Evolutionary conservation across 768 basidiomycete species (phyloP).

Genomic region (Mrakia gelida): DNA sequence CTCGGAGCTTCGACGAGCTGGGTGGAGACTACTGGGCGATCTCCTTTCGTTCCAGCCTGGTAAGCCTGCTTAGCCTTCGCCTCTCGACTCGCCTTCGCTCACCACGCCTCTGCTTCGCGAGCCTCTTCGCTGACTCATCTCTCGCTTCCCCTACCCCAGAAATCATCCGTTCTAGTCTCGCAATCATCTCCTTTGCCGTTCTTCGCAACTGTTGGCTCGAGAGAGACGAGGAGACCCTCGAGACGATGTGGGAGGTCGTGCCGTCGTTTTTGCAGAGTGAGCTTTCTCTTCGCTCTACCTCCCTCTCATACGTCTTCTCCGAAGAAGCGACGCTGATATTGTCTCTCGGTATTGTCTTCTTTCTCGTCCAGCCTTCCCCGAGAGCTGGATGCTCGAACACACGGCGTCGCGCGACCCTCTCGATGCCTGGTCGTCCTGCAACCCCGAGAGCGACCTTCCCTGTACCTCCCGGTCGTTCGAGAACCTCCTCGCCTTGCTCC

Average conservation of each 20-base stretch:
- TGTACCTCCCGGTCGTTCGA: neutral
- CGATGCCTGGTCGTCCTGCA: neutral
- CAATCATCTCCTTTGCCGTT: neutral
- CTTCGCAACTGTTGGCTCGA: neutral
- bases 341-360: too few relatives aligned
- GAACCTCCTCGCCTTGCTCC: neutral
- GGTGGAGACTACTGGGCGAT: neutral
- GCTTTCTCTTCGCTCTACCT: neutral
- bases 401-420: neutral
- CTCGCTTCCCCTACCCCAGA: neutral
- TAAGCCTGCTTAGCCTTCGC: neutral
- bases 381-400: conserved; percentile 1
- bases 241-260: neutral
- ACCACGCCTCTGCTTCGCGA: neutral
- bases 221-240: neutral
- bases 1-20: neutral
- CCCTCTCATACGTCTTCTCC: too few relatives aligned
- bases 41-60: neutral
- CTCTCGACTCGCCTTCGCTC: neutral
- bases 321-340: too few relatives aligned
- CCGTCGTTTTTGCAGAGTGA: neutral
- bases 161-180: neutral
- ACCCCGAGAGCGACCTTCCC: neutral
- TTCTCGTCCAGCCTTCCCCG: neutral
- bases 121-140: neutral